Conservation (phyloP, 495 filamentous ascomycete genomes). For the Penicillium dipodomyicola region DNA sequence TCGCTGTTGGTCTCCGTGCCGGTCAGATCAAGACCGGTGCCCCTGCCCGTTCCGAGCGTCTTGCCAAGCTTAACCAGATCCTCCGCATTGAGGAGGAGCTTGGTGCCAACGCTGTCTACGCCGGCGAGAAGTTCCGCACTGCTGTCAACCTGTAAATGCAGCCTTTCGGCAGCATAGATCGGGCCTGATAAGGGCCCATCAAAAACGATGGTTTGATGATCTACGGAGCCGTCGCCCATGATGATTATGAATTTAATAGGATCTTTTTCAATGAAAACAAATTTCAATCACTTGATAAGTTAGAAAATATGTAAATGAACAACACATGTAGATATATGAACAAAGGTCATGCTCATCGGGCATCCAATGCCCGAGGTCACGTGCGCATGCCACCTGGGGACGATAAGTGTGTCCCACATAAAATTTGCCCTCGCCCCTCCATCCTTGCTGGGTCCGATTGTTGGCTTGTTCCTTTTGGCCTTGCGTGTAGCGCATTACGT, state of each 20-base stretch:
- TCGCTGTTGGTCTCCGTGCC: conserved; percentile 90
- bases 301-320: background rate
- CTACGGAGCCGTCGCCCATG: conserved; percentile 17
- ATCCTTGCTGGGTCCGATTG: conserved; percentile 26
- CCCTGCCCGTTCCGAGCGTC: conserved; percentile 90
- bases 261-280: conserved; percentile 27
- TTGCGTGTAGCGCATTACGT: conserved; percentile 18
- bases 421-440: conserved; percentile 34
- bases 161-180: conserved; percentile 12
- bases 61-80: conserved; percentile 99
- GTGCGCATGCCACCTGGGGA: conserved; percentile 24
- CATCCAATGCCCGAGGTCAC: conserved; percentile 24
- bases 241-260: conserved; percentile 40
- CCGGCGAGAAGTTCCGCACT: conserved; percentile 85
- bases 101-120: conserved; percentile 84
- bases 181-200: background rate
- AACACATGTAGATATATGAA: background rate
- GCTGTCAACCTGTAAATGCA: conserved; percentile 77
- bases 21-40: conserved; percentile 99
- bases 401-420: conserved; percentile 35
- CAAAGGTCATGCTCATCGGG: conserved; percentile 21
- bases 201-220: conserved; percentile 25
- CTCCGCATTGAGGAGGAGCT: conserved; percentile 99
- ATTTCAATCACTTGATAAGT: conserved; percentile 10
- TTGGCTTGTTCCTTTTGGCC: conserved; percentile 20